A percentile compares a stretch with the other conserved stretches of the same genome.
phyloP scores from a whole-genome alignment of 768 basidiomycete species.

The Serendipita indica region DNA sequence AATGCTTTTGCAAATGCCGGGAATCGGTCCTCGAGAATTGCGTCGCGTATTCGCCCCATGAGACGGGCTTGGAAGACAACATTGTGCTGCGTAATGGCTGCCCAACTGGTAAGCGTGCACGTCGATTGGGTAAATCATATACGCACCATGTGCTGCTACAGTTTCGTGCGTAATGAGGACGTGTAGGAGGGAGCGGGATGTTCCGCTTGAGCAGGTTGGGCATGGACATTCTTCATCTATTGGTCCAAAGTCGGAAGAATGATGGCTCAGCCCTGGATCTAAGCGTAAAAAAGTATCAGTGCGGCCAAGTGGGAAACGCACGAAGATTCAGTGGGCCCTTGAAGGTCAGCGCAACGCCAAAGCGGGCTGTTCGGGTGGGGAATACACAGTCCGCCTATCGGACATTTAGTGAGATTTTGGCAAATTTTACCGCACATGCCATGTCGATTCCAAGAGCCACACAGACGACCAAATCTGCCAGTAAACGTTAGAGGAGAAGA shows the following conservation, averaged over 20 bases:
- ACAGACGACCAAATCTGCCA: slow-evolving; percentile 69
- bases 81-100: slow-evolving; percentile 73
- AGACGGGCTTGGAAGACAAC: slow-evolving; percentile 73
- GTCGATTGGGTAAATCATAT: slow-evolving; percentile 9
- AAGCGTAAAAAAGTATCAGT: not conserved
- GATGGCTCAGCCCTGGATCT: slow-evolving; percentile 45
- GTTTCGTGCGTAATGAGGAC: slow-evolving; percentile 69
- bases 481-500: not conserved
- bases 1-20: slow-evolving; percentile 63
- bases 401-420: not conserved
- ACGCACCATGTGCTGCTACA: slow-evolving; percentile 66
- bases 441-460: slow-evolving; percentile 88
- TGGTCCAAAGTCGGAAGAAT: slow-evolving; percentile 50
- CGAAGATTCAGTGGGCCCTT: slow-evolving; percentile 72
- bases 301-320: slow-evolving; percentile 22
- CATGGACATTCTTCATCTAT: slow-evolving; percentile 73
- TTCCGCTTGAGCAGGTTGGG: slow-evolving; percentile 59
- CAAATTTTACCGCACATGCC: slow-evolving; percentile 29
- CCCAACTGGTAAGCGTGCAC: not conserved
- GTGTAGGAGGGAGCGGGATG: slow-evolving; percentile 60
- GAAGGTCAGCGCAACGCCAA: slow-evolving; percentile 77
- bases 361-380: slow-evolving; percentile 81
- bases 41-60: slow-evolving; percentile 72
- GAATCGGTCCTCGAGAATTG: slow-evolving; percentile 63
- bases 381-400: slow-evolving; percentile 81